Base-by-base conservation (phyloP, 306 rosid species). In the Rosa rugosa region DNA sequence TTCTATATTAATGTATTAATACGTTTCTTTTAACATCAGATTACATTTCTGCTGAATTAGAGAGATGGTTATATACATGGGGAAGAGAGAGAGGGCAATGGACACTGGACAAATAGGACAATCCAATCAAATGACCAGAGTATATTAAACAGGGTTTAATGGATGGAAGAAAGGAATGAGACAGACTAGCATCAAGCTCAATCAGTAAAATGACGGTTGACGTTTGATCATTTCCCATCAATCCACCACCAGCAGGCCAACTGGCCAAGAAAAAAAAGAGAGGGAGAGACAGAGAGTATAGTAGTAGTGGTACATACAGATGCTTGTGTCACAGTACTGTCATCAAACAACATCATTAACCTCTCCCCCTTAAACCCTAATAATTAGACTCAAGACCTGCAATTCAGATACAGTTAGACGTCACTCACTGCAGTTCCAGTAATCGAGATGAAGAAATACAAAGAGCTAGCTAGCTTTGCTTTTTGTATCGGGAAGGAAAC, bases 401-500 rank as follows among this genome's bases (percentile, higher is more conserved):
- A 65, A 65, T 36, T 65, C 70, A 38, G 40, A 40, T 38, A 18
- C 69, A 64, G 22, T 17, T 9, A 18, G 45, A 66, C 71, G 71
- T 66, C 71, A 38, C 27, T 38, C 46, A 18, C 47, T 36, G 71
- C 47, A 18, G 71, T 38, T 66, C 18, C 71, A 66, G 46, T 8
- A 18, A 38, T 23, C 23, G 25, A 66, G 71, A 13, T 31, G 71
- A 40, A 18, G 7, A 66, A 8, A 66, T 4, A 27, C 68, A 62
- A 62, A 62, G 68, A 62, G 68, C 40, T 56, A n/a, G 63, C 63
- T 56, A 59, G 66, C 67, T 60, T 4, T 10, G 44, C 23, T 66
- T 66, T 66, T 66, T 38, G 71, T 66, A 66, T 66, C 71, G 96
- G 96, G 93, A 91, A 91, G 89, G 90, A 83, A 91, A 62, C 40